These are phyloP conservation scores for Herpomyces periplanetae DNA, from an alignment of 2,329 filamentous ascomycete species.

Conservation along the genomic window DNA sequence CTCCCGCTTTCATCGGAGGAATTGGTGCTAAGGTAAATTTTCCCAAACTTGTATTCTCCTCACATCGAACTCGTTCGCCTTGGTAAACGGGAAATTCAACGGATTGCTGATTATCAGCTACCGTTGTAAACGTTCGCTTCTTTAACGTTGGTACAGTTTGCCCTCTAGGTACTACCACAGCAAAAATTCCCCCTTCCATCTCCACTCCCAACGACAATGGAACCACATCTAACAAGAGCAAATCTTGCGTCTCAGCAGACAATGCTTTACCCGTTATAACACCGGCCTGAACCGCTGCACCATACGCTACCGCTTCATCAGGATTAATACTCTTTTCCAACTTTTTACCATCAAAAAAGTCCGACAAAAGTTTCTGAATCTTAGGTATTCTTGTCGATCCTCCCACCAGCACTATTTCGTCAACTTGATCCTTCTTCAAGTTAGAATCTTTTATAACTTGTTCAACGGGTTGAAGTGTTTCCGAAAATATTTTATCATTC, in stretches of 20 bases:
- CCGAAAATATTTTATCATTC: constrained; percentile 73
- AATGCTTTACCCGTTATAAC: constrained; percentile 94
- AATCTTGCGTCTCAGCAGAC: constrained; percentile 65
- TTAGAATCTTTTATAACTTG: constrained; percentile 77
- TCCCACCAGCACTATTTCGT: constrained; percentile 96
- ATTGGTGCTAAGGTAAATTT: constrained; percentile 82
- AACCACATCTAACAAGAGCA: constrained; percentile 78
- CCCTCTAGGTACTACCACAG: constrained; percentile 34
- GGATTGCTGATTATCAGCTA: constrained; percentile 14
- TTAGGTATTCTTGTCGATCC: constrained; percentile 93
- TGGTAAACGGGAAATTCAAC: constrained; percentile 60
- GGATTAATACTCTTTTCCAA: constrained; percentile 99
- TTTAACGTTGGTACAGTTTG: constrained; percentile 8
- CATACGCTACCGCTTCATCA: constrained; percentile 93
- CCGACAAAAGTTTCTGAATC: constrained; percentile 94
- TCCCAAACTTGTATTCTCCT: constrained; percentile 87
- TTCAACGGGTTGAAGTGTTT: constrained; percentile 72
- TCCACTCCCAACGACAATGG: constrained; percentile 90
- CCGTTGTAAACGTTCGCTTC: constrained; percentile 38
- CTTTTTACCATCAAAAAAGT: constrained; percentile 99
- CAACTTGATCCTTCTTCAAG: constrained; percentile 60
- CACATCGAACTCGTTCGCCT: constrained; percentile 89
- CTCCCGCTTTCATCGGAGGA: constrained; percentile 57
- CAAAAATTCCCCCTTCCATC: constrained; percentile 98
- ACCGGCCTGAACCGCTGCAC: constrained; percentile 91